phyloP scores from a whole-genome alignment of 2,329 filamentous ascomycete species.

The Neofusicoccum parvum region DNA sequence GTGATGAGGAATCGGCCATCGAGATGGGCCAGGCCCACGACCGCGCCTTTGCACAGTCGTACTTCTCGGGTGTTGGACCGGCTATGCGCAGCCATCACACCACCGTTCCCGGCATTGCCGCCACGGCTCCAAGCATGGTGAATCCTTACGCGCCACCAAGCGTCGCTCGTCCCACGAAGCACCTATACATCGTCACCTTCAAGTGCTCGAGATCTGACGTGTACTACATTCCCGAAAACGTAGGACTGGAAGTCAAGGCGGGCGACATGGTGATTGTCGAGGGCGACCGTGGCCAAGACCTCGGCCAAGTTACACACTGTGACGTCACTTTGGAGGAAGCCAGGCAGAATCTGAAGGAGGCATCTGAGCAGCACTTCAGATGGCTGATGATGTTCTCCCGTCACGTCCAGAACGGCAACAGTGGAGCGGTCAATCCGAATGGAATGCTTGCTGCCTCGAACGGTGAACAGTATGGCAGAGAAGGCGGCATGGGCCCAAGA shows the following conservation, averaged over 20 bases:
- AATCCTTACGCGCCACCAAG: constrained; percentile 40
- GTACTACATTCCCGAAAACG: constrained; percentile 96
- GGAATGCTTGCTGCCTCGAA: constrained; percentile 66
- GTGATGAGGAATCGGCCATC: constrained; percentile 21
- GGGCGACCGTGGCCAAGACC: constrained; percentile 91
- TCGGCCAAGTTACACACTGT: constrained; percentile 87
- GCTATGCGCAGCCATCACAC: constrained; percentile 39
- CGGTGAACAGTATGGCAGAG: constrained; percentile 67
- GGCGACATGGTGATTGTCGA: constrained; percentile 97
- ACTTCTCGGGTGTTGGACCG: constrained; percentile 41
- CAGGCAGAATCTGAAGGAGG: constrained; percentile 86
- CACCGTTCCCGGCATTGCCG: constrained; percentile 31
- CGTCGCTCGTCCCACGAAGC: constrained; percentile 35
- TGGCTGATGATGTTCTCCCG: constrained; percentile 99
- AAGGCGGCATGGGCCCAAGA: constrained; percentile 77
- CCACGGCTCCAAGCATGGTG: constrained; percentile 15
- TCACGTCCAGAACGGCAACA: constrained; percentile 18
- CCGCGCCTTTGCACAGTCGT: constrained; percentile 30
- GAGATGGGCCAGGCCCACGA: constrained; percentile 20
- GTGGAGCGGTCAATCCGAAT: constrained; percentile 51
- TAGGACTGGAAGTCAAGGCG: constrained; percentile 83
- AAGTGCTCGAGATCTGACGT: constrained; percentile 95
- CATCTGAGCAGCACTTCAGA: constrained; percentile 92
- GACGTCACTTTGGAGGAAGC: constrained; percentile 87
- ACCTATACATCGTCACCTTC: constrained; percentile 87